These are phyloP conservation scores for Clathrus columnatus DNA, from an alignment of 768 basidiomycete genomes.

Conservation along the genomic window DNA sequence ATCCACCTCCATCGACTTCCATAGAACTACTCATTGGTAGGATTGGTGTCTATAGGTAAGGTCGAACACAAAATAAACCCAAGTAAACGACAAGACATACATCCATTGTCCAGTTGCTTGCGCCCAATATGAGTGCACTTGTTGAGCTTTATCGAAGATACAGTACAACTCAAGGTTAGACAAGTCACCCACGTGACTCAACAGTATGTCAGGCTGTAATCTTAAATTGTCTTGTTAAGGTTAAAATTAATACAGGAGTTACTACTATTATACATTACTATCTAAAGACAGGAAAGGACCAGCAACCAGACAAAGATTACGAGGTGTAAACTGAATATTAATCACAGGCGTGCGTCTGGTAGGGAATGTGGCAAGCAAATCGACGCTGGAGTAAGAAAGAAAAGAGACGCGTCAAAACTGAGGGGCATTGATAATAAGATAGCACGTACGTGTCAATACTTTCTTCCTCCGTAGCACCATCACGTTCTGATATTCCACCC, in stretches of 20 bases:
- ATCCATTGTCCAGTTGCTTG: not conserved
- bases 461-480: slow-evolving; percentile 43
- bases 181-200: slow-evolving; percentile 2
- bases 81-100: not conserved
- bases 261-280: slow-evolving; percentile 28
- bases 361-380: slow-evolving; percentile 83
- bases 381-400: slow-evolving; percentile 42
- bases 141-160: not conserved
- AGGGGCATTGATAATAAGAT: not conserved
- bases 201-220: not conserved
- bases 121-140: not conserved
- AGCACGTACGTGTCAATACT: slow-evolving; percentile 61
- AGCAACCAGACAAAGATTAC: slow-evolving; percentile 87
- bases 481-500: slow-evolving; percentile 25
- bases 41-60: not conserved
- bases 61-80: not conserved
- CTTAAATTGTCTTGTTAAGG: not conserved
- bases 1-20: slow-evolving; percentile 2
- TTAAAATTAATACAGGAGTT: not conserved
- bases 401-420: not conserved
- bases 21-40: slow-evolving; percentile 4
- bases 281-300: slow-evolving; percentile 65
- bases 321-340: slow-evolving; percentile 88
- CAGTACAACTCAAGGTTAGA: not conserved
- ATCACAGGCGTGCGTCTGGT: slow-evolving; percentile 94